Evolutionary conservation across 2,329 filamentous ascomycete genomes (phyloP).

Genomic region (Ophiocordyceps camponoti-leonardi): DNA sequence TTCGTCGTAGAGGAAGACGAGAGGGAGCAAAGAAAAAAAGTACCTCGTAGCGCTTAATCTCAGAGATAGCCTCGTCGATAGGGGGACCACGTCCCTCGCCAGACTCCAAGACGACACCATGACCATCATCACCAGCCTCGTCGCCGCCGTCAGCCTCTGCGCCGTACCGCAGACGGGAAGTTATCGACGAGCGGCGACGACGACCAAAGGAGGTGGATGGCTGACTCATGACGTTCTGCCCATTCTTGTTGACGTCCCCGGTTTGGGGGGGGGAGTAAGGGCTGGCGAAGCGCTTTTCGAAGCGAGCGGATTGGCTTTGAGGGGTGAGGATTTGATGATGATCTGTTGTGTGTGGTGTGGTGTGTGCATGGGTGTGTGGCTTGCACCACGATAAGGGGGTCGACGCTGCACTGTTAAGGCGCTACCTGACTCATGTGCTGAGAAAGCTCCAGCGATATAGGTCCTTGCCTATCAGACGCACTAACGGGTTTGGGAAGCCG

Average conservation of each 20-base stretch:
- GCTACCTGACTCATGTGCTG: neutral
- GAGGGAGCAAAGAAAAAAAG: neutral
- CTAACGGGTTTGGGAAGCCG: neutral
- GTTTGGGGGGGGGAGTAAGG: too few species aligned
- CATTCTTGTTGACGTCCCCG: neutral
- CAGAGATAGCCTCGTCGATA: constrained; percentile 86
- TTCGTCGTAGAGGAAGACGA: too few species aligned
- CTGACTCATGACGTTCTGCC: constrained; percentile 25
- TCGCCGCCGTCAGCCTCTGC: constrained; percentile 47
- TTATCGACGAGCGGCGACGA: constrained; percentile 36
- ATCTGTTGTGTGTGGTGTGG: neutral
- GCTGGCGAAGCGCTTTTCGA: neutral
- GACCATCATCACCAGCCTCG: constrained; percentile 25
- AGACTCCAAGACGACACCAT: constrained; percentile 29
- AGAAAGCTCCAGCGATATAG: neutral
- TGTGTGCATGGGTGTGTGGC: neutral
- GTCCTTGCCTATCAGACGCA: neutral
- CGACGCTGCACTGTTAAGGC: neutral
- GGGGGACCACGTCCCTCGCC: constrained; percentile 20
- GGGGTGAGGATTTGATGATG: neutral
- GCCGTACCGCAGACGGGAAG: constrained; percentile 44
- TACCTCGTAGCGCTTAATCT: constrained; percentile 93
- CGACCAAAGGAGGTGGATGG: constrained; percentile 32
- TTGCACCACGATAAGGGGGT: neutral
- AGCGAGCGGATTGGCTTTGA: too few species aligned